A percentile compares a stretch with the other conserved stretches of the same genome.
These are phyloP conservation scores for Paecilomyces sp. DNA, from an alignment of 2,329 filamentous ascomycete genomes.

Conservation along the genomic window DNA sequence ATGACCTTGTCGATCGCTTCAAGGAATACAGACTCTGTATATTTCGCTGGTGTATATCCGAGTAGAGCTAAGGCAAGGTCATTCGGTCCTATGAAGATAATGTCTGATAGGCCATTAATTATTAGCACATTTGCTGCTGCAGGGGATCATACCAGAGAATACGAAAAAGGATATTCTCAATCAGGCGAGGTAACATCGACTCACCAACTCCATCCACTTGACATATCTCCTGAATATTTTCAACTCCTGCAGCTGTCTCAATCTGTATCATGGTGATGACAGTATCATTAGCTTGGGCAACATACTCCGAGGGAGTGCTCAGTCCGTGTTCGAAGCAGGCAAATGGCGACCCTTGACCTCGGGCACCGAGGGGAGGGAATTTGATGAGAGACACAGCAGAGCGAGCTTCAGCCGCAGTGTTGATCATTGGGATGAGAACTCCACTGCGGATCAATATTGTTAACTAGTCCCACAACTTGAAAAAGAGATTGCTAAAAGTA, in stretches of 20 bases:
- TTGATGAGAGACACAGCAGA: conserved; percentile 18
- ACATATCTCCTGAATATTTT: conserved; percentile 35
- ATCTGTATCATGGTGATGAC: conserved; percentile 33
- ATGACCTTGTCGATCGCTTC: conserved; percentile 1
- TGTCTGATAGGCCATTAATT: conserved; percentile 11
- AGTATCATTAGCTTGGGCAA: conserved; percentile 24
- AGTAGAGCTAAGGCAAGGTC: conserved; percentile 9
- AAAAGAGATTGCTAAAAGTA: background rate
- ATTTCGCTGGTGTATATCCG: conserved; percentile 1
- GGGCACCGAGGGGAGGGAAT: conserved; percentile 21
- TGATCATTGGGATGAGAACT: conserved; percentile 31
- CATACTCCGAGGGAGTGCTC: conserved; percentile 21
- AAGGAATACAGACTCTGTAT: conserved; percentile 1
- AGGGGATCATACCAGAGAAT: background rate
- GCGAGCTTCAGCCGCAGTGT: conserved; percentile 44
- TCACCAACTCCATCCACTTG: conserved; percentile 25
- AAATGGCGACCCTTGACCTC: conserved; percentile 22
- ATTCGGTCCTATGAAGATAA: conserved; percentile 29
- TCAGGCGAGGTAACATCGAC: background rate
- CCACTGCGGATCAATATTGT: conserved; percentile 49
- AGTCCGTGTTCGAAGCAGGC: conserved; percentile 26
- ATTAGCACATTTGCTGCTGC: background rate
- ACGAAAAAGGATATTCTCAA: background rate
- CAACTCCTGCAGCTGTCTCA: conserved; percentile 30
- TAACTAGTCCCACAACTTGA: no score